Percentiles rank a stretch among this genome's conserved stretches.
Conservation (phyloP, 768 basidiomycete species). For the Peribolospora kevripleyi region DNA sequence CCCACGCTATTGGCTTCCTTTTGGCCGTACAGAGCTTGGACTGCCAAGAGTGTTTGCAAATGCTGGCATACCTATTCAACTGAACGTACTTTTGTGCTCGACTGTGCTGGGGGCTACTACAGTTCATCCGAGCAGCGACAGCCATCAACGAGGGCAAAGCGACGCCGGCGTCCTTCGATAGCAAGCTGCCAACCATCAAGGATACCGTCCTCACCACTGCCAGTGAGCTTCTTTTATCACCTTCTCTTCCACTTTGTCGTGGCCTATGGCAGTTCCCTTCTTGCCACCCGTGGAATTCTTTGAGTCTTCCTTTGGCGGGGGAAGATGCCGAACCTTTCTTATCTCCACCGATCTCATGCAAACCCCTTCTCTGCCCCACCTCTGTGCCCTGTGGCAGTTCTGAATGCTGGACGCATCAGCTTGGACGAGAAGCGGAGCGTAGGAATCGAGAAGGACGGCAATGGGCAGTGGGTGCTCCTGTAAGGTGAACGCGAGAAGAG, state of each 20-base stretch:
- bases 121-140: constrained; percentile 57
- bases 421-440: constrained; percentile 74
- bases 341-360: constrained; percentile 13
- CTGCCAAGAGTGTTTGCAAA: not conserved
- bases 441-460: constrained; percentile 40
- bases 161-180: constrained; percentile 49
- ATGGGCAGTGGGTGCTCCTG: constrained; percentile 3
- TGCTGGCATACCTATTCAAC: not conserved
- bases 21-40: not conserved
- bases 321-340: too few species aligned
- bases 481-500: too few species aligned
- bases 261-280: not conserved
- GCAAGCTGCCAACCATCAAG: constrained; percentile 56
- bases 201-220: constrained; percentile 72
- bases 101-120: not conserved
- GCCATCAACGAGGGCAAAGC: constrained; percentile 46
- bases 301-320: too few species aligned
- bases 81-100: not conserved
- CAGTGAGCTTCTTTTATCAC: constrained; percentile 13
- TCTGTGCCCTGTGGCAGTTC: constrained; percentile 20
- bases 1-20: too few species aligned
- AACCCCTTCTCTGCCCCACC: constrained; percentile 4
- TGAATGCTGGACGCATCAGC: constrained; percentile 71
- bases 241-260: not conserved
- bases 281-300: too few species aligned